Evolutionary conservation across 495 filamentous ascomycete species (phyloP), one percentile per base, ranked within the genome.

Genomic region (Cudoniella acicularis): DNA sequence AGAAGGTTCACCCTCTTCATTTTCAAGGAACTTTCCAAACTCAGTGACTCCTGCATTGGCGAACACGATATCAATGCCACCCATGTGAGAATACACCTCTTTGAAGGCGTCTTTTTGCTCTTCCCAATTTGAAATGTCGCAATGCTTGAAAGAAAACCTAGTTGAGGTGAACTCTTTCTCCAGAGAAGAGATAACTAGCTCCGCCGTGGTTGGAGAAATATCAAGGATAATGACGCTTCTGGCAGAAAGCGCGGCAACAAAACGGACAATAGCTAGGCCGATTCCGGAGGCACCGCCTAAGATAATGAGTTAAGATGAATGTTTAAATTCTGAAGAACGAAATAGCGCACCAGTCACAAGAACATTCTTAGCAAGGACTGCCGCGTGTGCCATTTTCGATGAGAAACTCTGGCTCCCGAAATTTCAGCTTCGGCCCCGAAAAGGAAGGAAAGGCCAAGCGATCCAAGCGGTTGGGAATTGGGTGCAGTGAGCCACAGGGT

Each of bases 21-120:
- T 72, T 36, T 72, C 71, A 20, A 76, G 54, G 21, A 75, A 47
- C 2, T 41, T 64, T 1, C 76, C 75, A 22, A 72, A 70, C 64
- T 82, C 79, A 0, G 73, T 73, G 22, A 85, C 72, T 1, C 82
- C 82, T 0, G 82, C 81, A 63, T 83, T 83, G 17, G 80, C 80
- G 60, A 83, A 74, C 1, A 82, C 80, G 11, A 82, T 54, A 51
- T 85, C 79, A 1, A 85, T 56, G 0, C 69, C 60, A 4, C 73
- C 72, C 56, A 53, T 69, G 26, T 61, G 49, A 69, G 76, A 1
- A 79, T 68, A 10, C n/a, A n/a, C n/a, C n/a, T 72, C 70, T 49
- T 67, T 62, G 46, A 73, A 73, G 27, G 69, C 64, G 20, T 27
- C 23, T 2, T 51, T 52, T 49, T 71, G 69, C 25, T 71, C 64